Evolutionary conservation across 495 filamentous ascomycete genomes (phyloP).

Genomic region (Aspergillus cavernicola): DNA sequence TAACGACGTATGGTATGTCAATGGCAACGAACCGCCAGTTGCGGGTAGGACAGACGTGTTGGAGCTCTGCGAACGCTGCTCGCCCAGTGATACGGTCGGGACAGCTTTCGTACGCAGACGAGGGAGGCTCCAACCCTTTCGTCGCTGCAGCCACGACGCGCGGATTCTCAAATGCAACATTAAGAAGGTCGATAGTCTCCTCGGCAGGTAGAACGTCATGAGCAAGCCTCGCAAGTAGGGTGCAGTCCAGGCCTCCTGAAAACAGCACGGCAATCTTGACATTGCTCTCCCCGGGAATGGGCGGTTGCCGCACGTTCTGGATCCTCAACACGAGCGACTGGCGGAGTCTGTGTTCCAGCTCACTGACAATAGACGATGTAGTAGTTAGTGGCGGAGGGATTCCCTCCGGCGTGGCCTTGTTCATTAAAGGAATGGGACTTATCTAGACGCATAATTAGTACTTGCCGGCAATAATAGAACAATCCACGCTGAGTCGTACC

Average conservation of each 20-base stretch:
- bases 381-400: slow-evolving; percentile 35
- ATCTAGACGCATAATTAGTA: slow-evolving; percentile 28
- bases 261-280: slow-evolving; percentile 77
- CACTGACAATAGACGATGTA: slow-evolving; percentile 50
- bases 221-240: slow-evolving; percentile 75
- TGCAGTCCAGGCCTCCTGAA: slow-evolving; percentile 92
- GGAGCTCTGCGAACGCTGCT: slow-evolving; percentile 69
- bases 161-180: slow-evolving; percentile 96
- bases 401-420: slow-evolving; percentile 45
- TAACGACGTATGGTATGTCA: slow-evolving; percentile 78
- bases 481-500: slow-evolving; percentile 30
- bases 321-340: slow-evolving; percentile 65
- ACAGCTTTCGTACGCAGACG: slow-evolving; percentile 69
- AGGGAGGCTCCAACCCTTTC: slow-evolving; percentile 2
- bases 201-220: slow-evolving; percentile 69
- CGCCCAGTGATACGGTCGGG: slow-evolving; percentile 88
- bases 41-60: slow-evolving; percentile 64
- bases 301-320: slow-evolving; percentile 60
- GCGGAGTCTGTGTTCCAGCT: slow-evolving; percentile 55
- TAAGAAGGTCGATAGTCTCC: slow-evolving; percentile 80
- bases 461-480: neutral
- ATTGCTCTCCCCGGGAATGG: slow-evolving; percentile 29
- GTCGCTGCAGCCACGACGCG: slow-evolving; percentile 55
- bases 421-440: slow-evolving; percentile 62
- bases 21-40: slow-evolving; percentile 79